Evolutionary conservation across 1,284 basidiomycete genomes (phyloP), one percentile per base, ranked within the genome.

Genomic region (Sanguinoderma infundibulare): DNA sequence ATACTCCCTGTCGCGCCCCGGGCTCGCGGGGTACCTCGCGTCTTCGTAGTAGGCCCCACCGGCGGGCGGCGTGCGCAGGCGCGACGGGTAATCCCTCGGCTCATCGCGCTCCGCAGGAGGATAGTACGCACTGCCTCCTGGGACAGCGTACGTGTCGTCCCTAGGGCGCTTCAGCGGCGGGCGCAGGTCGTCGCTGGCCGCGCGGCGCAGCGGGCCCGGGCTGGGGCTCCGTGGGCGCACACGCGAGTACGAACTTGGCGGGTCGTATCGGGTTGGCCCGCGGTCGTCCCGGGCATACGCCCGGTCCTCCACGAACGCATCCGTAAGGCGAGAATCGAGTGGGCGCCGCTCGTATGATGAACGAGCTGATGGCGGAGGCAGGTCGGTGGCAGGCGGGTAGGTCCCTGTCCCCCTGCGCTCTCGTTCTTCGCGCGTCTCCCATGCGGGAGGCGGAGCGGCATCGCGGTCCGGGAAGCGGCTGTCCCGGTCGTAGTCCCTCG

Each of bases 161-260:
- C 76, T 68, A 14, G 71, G 56, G 4, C 76, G 68, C 64, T 77
- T 77, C 22, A 70, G 38, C 3, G 75, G 73, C 14, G 75, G 75
- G 4, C 74, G 71, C 55, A 70, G 30, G 47, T 74, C 73, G 38
- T 73, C 72, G 55, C 63, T 42, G n/a, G 59, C 58, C 28, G 58
- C 26, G 52, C 67, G 56, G 35, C 69, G 61, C 40, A 67, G 53
- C 22, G 67, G 55, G 8, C 49, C 49, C 0, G 74, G 74, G 38
- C 73, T 74, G 17, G 74, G 74, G 57, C 76, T 77, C 28, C 75
- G 71, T 9, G 70, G 69, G 14, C 75, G 71, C 24, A 75, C 72
- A 8, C 76, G 69, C 15, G 69, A 61, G 62, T 65, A 73, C n/a
- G 62, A 49, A 26, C 15, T n/a, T 10, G 58, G 62, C 17, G 71